Conservation (phyloP, 192 early-diverging fungal species). For the Rhizophagus clarus region DNA sequence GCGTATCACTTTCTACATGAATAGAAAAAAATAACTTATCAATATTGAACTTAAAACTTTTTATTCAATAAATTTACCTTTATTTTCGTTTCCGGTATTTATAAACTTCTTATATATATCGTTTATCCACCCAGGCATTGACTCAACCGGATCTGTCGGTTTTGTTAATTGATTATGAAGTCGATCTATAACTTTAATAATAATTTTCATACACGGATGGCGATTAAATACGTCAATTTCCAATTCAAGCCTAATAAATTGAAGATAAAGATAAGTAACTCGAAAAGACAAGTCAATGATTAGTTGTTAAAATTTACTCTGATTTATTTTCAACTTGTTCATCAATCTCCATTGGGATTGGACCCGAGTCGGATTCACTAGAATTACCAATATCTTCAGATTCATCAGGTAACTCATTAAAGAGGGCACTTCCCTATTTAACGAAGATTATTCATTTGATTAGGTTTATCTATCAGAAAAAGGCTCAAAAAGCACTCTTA, state of each 20-base stretch:
- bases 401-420: neutral
- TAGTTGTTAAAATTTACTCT: neutral
- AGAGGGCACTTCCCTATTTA: neutral
- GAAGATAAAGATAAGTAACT: neutral
- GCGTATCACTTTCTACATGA: slow-evolving; percentile 38
- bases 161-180: slow-evolving; percentile 50
- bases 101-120: slow-evolving; percentile 55
- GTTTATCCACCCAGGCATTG: slow-evolving; percentile 69
- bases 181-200: slow-evolving; percentile 58
- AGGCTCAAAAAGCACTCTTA: neutral
- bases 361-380: neutral
- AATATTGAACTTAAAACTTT: neutral
- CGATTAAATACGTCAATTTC: slow-evolving; percentile 58
- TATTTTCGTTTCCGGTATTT: slow-evolving; percentile 37
- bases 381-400: neutral
- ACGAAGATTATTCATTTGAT: neutral
- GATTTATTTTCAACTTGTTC: neutral
- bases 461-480: neutral
- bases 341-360: neutral
- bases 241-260: slow-evolving; percentile 10
- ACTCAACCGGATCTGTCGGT: slow-evolving; percentile 32
- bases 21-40: neutral
- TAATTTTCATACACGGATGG: slow-evolving; percentile 66
- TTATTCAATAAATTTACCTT: neutral
- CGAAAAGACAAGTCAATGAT: neutral